Evolutionary conservation across 2,329 filamentous ascomycete genomes (phyloP).

Genomic region (Hymenoscyphus linearis): DNA sequence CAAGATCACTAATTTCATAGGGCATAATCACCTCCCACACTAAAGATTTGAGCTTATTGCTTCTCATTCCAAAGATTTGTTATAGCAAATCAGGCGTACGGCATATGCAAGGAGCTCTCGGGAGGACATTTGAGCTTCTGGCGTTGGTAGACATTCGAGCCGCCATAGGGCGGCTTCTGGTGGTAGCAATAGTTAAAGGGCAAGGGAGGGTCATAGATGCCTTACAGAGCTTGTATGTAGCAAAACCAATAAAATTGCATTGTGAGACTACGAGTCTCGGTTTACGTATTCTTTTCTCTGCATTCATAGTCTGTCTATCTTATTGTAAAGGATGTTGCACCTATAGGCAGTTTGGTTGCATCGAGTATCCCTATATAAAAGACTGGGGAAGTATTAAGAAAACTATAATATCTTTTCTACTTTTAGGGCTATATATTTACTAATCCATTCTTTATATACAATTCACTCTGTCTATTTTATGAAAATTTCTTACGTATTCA

Average conservation of each 20-base stretch:
- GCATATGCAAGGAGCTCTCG: constrained; percentile 1
- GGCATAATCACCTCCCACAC: constrained; percentile 10
- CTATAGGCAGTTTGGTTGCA: too few relatives aligned
- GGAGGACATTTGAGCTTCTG: constrained; percentile 4
- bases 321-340: background rate
- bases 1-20: constrained; percentile 6
- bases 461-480: too few relatives aligned
- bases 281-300: background rate
- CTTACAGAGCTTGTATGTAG: constrained; percentile 27
- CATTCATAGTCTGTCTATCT: background rate
- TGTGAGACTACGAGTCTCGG: constrained; percentile 27
- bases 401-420: too few relatives aligned
- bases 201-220: constrained; percentile 16
- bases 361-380: too few relatives aligned
- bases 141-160: constrained; percentile 16
- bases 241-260: constrained; percentile 22
- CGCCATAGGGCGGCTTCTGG: background rate
- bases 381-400: too few relatives aligned
- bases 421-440: too few relatives aligned
- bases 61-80: constrained; percentile 12
- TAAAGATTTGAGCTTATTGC: constrained; percentile 14
- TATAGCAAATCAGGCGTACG: constrained; percentile 11
- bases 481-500: background rate
- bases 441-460: too few relatives aligned
- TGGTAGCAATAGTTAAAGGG: background rate